Evolutionary conservation across 768 basidiomycete genomes (phyloP).

Genomic region (Cubamyces sp.): DNA sequence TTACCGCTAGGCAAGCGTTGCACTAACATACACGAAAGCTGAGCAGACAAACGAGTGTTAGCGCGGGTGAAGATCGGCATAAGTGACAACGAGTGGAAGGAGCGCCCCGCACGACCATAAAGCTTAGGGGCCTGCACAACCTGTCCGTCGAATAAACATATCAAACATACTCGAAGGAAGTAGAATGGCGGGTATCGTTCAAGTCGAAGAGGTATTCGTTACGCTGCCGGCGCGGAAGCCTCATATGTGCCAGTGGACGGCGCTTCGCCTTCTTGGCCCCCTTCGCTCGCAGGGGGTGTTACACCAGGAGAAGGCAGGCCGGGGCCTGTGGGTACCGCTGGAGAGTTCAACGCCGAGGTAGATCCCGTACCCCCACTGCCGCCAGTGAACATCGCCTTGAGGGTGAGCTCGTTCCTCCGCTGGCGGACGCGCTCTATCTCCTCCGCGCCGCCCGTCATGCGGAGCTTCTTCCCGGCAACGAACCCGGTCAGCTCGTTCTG

Average conservation of each 20-base stretch:
- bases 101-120: neutral
- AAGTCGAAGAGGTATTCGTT: slow-evolving; percentile 8
- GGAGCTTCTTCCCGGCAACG: slow-evolving; percentile 85
- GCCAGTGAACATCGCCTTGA: slow-evolving; percentile 86
- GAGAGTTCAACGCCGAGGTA: slow-evolving; percentile 10
- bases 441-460: slow-evolving; percentile 94
- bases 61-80: neutral
- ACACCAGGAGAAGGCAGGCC: slow-evolving; percentile 10
- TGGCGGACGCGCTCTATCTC: slow-evolving; percentile 88
- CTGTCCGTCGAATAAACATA: slow-evolving; percentile 12
- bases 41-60: neutral
- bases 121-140: neutral
- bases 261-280: neutral
- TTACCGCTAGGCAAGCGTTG: slow-evolving; percentile 12
- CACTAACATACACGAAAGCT: slow-evolving; percentile 16
- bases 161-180: neutral
- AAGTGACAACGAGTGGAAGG: neutral
- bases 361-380: neutral
- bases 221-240: neutral
- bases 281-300: neutral
- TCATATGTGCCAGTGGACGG: neutral
- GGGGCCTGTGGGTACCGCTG: neutral
- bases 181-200: slow-evolving; percentile 11
- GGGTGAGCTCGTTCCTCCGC: slow-evolving; percentile 77
- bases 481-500: slow-evolving; percentile 84